phyloP scores from a whole-genome alignment of 306 rosid genomes.

The Leucaena leucocephala region DNA sequence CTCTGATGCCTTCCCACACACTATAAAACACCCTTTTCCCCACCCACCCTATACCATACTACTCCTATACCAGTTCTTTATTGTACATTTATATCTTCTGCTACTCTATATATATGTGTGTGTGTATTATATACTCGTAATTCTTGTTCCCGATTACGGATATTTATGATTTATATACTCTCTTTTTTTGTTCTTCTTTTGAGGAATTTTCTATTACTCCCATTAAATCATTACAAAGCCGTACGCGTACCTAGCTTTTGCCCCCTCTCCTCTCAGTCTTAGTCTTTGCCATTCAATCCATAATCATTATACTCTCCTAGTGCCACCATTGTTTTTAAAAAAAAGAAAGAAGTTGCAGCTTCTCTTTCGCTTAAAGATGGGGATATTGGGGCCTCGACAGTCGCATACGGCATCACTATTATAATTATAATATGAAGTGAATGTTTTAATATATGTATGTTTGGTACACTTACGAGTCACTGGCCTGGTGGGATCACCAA shows the following conservation, averaged over 20 bases:
- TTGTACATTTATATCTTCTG: neutral
- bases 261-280: neutral
- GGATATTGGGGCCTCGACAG: conserved; percentile 1
- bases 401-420: neutral
- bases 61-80: neutral
- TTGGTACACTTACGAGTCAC: too few relatives aligned
- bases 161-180: neutral
- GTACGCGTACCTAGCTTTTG: neutral
- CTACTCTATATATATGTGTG: too few relatives aligned
- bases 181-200: neutral
- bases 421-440: conserved; percentile 1
- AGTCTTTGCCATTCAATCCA: neutral
- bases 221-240: conserved; percentile 5
- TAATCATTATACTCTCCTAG: conserved; percentile 27
- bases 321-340: neutral
- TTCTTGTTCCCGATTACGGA: neutral
- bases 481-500: too few relatives aligned
- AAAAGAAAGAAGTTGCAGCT: neutral
- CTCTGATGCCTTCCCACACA: conserved; percentile 27
- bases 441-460: neutral
- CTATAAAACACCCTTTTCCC: conserved; percentile 37
- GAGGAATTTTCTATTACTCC: neutral
- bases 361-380: neutral
- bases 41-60: conserved; percentile 12
- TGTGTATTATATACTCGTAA: neutral